phyloP scores from a whole-genome alignment of 2,329 filamentous ascomycete species.

The Septoria petroselini region DNA sequence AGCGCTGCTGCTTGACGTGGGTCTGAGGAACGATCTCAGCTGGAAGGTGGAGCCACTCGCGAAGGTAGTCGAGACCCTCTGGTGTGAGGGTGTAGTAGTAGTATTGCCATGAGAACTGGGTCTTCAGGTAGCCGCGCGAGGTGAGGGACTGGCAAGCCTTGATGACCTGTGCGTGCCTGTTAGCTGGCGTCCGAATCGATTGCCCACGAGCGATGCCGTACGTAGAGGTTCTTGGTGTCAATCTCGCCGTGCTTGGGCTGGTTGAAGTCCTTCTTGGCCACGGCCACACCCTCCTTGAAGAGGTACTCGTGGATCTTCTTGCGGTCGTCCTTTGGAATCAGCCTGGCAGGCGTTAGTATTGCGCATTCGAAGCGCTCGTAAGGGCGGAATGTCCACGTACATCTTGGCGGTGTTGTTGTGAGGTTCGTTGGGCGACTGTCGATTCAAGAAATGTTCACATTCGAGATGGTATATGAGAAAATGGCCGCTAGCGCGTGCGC shows the following conservation, averaged over 20 bases:
- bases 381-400: conserved; percentile 24
- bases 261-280: conserved; percentile 99
- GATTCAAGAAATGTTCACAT: too few relatives aligned
- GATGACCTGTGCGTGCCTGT: conserved; percentile 61
- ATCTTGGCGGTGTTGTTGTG: conserved; percentile 45
- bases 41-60: conserved; percentile 99
- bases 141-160: conserved; percentile 98
- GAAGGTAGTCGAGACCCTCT: conserved; percentile 99
- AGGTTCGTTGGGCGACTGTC: conserved; percentile 11
- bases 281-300: conserved; percentile 81
- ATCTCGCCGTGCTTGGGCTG: conserved; percentile 96
- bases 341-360: conserved; percentile 53
- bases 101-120: conserved; percentile 99
- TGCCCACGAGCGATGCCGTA: conserved; percentile 37
- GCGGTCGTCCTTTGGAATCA: conserved; percentile 99
- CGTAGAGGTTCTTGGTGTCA: conserved; percentile 99
- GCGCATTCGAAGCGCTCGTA: neutral
- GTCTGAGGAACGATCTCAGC: conserved; percentile 99
- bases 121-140: conserved; percentile 98
- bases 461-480: too few relatives aligned
- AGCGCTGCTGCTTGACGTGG: conserved; percentile 99
- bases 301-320: conserved; percentile 99
- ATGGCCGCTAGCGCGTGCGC: conserved; percentile 14
- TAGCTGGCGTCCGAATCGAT: neutral
- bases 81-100: conserved; percentile 99